Conservation (phyloP, 2,329 filamentous ascomycete species). For the Grosmannia huntii region DNA sequence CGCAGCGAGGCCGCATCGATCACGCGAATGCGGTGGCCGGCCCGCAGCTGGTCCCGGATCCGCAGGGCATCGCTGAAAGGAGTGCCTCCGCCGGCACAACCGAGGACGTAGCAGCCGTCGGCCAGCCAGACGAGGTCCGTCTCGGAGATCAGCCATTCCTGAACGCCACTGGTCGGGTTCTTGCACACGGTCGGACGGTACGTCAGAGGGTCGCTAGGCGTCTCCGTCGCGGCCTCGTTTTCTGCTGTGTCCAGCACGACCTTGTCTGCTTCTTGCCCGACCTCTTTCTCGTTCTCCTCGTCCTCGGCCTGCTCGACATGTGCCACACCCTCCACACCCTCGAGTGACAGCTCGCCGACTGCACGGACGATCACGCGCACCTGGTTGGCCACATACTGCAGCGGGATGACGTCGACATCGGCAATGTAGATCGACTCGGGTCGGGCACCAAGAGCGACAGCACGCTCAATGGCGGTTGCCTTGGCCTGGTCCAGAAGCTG, state of each 20-base stretch:
- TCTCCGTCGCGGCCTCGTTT: neutral
- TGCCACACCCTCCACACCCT: neutral
- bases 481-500: conserved; percentile 26
- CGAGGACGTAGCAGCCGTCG: conserved; percentile 32
- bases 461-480: conserved; percentile 28
- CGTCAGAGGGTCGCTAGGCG: conserved; percentile 16
- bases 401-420: conserved; percentile 38
- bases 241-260: neutral
- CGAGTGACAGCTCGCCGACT: conserved; percentile 25
- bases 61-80: conserved; percentile 23
- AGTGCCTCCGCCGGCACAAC: conserved; percentile 31
- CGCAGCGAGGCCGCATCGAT: conserved; percentile 27
- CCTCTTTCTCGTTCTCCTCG: neutral
- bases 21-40: conserved; percentile 23
- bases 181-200: conserved; percentile 23
- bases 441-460: conserved; percentile 31
- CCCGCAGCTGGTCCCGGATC: conserved; percentile 23
- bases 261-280: conserved; percentile 14
- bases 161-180: conserved; percentile 11
- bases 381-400: conserved; percentile 37
- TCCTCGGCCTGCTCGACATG: conserved; percentile 10
- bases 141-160: conserved; percentile 29
- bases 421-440: conserved; percentile 31
- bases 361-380: conserved; percentile 46
- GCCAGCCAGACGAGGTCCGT: conserved; percentile 30